Evolutionary conservation across 495 filamentous ascomycete genomes (phyloP).

Genomic region (Oidiodendron maius): DNA sequence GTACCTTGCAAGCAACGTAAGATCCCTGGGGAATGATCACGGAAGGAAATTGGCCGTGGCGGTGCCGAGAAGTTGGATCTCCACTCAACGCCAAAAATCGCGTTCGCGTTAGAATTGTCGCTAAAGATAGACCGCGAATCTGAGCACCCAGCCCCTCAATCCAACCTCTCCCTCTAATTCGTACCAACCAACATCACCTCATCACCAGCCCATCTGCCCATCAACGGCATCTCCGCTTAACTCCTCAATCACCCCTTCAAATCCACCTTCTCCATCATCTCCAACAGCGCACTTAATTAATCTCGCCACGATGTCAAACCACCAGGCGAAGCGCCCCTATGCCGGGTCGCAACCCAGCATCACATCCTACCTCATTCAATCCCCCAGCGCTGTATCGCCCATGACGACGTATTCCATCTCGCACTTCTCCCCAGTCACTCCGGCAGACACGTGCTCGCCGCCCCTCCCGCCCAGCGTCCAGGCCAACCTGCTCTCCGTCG

Average conservation of each 20-base stretch:
- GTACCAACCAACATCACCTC: background rate
- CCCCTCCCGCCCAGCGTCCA: conserved; percentile 59
- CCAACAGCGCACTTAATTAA: conserved; percentile 5
- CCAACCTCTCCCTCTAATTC: background rate
- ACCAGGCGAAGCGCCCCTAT: conserved; percentile 23
- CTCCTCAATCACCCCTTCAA: background rate
- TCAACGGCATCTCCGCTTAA: background rate
- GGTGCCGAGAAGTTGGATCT: too few relatives aligned
- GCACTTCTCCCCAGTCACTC: background rate
- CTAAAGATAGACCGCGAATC: background rate
- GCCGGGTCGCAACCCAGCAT: conserved; percentile 21
- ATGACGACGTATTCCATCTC: background rate
- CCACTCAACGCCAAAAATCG: conserved; percentile 2
- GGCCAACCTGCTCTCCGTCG: conserved; percentile 74
- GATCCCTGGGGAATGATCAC: too few relatives aligned
- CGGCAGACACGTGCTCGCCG: conserved; percentile 20
- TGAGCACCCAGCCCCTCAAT: background rate
- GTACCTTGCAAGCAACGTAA: background rate
- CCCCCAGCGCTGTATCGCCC: background rate
- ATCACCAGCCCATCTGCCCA: background rate
- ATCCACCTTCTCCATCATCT: background rate
- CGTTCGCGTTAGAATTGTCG: background rate
- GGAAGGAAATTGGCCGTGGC: too few relatives aligned
- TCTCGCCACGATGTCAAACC: too few relatives aligned
- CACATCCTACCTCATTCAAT: conserved; percentile 18